A percentile compares a stretch with the other conserved stretches of the same genome.
Evolutionary conservation across 1,139 yeast genomes (phyloP).

Genomic region (Pichia inconspicua): DNA sequence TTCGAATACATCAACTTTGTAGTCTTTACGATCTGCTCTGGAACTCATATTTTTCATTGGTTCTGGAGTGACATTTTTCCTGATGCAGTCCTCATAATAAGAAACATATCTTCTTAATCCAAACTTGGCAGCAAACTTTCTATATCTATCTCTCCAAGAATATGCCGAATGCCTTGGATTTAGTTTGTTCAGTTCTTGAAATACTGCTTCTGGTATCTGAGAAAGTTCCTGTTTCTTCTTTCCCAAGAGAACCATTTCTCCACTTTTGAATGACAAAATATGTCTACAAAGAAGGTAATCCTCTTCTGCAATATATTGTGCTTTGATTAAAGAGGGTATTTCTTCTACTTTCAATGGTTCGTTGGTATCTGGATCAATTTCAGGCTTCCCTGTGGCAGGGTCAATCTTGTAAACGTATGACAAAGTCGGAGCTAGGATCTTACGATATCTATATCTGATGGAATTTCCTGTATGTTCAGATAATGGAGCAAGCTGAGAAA

Average conservation of each 20-base stretch:
- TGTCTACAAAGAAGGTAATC: conserved; percentile 51
- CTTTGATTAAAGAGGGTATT: conserved; percentile 51
- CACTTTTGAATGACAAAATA: conserved; percentile 21
- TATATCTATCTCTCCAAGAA: conserved; percentile 73
- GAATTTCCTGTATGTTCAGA: conserved; percentile 70
- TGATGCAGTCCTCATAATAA: conserved; percentile 42
- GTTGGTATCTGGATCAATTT: conserved; percentile 42
- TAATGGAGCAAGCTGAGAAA: conserved; percentile 41
- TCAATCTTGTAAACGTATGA: conserved; percentile 56
- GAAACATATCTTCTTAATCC: conserved; percentile 52
- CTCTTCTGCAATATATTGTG: conserved; percentile 59
- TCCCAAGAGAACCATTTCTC: conserved; percentile 11
- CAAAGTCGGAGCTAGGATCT: conserved; percentile 43
- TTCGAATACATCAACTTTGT: conserved; percentile 12
- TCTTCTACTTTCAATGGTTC: conserved; percentile 31
- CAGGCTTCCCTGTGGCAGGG: conserved; percentile 39
- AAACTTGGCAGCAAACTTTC: conserved; percentile 56
- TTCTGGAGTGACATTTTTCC: conserved; percentile 36
- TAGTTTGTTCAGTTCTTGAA: conserved; percentile 37
- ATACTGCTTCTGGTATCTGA: conserved; percentile 35
- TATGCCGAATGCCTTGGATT: conserved; percentile 48
- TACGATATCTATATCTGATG: conserved; percentile 60
- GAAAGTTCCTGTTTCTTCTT: conserved; percentile 27
- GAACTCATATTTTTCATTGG: conserved; percentile 47
- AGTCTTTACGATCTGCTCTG: conserved; percentile 18